Evolutionary conservation across 2,329 filamentous ascomycete genomes (phyloP), one percentile per base, ranked within the genome.

Genomic region (Pestalotiopsis fici): DNA sequence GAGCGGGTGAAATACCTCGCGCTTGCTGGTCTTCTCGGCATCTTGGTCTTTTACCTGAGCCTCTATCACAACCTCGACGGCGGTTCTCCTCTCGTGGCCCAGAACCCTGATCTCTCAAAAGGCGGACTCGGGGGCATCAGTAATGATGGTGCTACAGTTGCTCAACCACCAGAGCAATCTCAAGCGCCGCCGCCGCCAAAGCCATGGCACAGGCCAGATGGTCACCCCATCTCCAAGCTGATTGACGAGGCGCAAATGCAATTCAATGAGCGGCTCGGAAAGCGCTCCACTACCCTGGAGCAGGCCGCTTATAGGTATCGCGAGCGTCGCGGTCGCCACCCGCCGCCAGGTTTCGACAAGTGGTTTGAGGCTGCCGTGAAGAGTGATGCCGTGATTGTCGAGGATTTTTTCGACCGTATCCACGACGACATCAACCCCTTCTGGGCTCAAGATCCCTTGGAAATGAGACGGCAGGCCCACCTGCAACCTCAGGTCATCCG

Each of bases 351-450:
- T 4, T 91, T 91, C 70, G 83, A 88, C 66, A 77, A 81, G 61
- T 90, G 88, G 88, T 85, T 87, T 71, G 77, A 79, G 39, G 87
- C 85, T 59, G 88, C 88, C 4, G 73, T 80, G 31, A 79, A 84
- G 28, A 79, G 78, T 27, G 77, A 86, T 39, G 83, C 86, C 4
- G 75, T 89, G 64, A 80, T 90, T 3, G 81, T 91, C 18, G 88
- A 90, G 71, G 86, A 89, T 63, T 91, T 88, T 72, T 91, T 89
- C 76, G 86, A 89, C 73, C 87, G 88, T 67, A 87, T 91, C 60
- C 88, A 89, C 78, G 85, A 89, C 69, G 88, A 91, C 73, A 74
- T 90, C 65, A 79, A 84, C 57, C 88, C 88, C 1, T 89, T 88
- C 72, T 90, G 88, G 88, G 86, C 81, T 2, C 74, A 88, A 35